These are phyloP conservation scores for Cardiospermum halicacabum DNA, from an alignment of 345 rosid genomes.

Conservation along the genomic window DNA sequence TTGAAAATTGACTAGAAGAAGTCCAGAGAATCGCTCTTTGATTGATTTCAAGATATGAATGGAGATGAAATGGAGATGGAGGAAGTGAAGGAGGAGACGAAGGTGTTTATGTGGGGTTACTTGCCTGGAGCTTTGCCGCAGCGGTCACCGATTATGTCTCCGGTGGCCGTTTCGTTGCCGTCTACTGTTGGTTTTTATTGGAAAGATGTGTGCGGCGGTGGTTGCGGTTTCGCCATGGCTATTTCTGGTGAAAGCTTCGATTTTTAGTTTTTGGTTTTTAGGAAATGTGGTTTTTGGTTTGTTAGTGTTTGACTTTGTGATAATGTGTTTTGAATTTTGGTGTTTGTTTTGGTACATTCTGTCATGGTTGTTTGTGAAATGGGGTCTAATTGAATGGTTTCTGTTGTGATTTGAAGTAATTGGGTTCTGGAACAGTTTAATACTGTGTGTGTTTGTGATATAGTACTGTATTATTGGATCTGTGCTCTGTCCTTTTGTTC, in stretches of 20 bases:
- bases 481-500: no score
- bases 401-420: no score
- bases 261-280: neutral
- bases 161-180: conserved; percentile 44
- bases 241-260: conserved; percentile 54
- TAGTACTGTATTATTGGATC: no score
- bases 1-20: neutral
- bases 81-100: conserved; percentile 23
- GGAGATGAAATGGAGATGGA: conserved; percentile 37
- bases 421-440: no score
- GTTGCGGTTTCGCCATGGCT: conserved; percentile 97
- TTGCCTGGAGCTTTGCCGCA: conserved; percentile 92
- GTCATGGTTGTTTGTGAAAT: no score
- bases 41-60: conserved; percentile 33
- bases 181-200: conserved; percentile 37
- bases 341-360: no score
- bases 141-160: conserved; percentile 72
- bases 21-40: conserved; percentile 1
- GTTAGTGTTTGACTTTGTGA: neutral
- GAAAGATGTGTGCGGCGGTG: conserved; percentile 91
- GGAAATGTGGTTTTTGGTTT: neutral
- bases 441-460: no score
- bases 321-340: neutral
- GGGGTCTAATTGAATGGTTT: no score
- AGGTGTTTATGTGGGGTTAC: conserved; percentile 90